Base-by-base conservation (phyloP, 352 stramenopile species). In the Lagenidium giganteum region DNA sequence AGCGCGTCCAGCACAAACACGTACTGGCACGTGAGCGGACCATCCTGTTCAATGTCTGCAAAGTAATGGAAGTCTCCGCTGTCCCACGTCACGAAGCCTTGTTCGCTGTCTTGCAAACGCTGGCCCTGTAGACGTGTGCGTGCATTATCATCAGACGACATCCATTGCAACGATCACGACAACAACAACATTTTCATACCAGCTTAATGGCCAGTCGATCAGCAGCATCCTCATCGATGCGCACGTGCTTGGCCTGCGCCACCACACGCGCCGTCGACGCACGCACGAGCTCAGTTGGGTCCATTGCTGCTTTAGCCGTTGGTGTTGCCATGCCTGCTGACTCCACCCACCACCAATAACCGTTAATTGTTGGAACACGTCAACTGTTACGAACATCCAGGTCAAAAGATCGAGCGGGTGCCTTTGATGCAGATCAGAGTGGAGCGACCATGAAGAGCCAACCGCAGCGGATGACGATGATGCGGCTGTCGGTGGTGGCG, bases 1-100 rank as follows among this genome's bases (percentile, higher is more conserved):
- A 96, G 68, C 21, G 81, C 75, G 60, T 96, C 85, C 46, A 95
- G 56, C 25, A 94, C 79, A 42, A 95, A 88, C 8, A 93, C 74
- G 46, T 94, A 95, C 47, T 95, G 81, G 27, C 72, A 89, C 8
- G 84, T 95, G 22, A 91, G 32, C 14, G 71, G 70, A 1, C 82
- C 82, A 25, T 77, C 63, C n/a, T 52, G n/a, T 18, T 55, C 58
- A 22, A 82, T 75, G 27, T 95, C 83, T 1, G 50, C 71, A 33
- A 74, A 87, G 59, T 90, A 95, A 64, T 95, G 83, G 47, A 87
- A 91, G 49, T 85, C 74, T 1, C 66, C 63, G 36, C 70, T 81
- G 64, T 92, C 76, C 83, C 83, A 95, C 35, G 66, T 77, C 34
- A 78, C 66, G 14, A 70, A 43, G 6, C 61, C 69, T 17, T 73